Conservation (phyloP, 192 early-diverging fungal genomes). For the Coemansia sp. region DNA sequence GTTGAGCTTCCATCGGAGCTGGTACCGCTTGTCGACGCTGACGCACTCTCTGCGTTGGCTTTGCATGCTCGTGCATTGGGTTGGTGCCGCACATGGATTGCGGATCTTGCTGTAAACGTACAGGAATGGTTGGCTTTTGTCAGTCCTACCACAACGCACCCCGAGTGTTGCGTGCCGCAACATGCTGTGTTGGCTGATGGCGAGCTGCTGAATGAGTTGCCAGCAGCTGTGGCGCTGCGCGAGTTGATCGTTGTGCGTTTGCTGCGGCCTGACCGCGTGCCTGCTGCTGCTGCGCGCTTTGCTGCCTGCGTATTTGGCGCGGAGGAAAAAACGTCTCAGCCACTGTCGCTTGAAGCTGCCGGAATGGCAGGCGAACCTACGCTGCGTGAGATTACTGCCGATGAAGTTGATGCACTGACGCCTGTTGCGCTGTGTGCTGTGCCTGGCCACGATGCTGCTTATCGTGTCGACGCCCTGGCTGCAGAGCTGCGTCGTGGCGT, state of each 20-base stretch:
- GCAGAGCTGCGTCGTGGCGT: constrained; percentile 59
- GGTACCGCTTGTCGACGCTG: constrained; percentile 24
- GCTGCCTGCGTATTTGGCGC: constrained; percentile 61
- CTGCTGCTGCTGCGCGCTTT: constrained; percentile 68
- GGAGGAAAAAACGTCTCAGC: not conserved
- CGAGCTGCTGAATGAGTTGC: constrained; percentile 1
- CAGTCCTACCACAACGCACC: constrained; percentile 5
- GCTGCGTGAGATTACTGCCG: constrained; percentile 63
- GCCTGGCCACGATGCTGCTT: constrained; percentile 94
- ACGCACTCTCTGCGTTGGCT: constrained; percentile 15
- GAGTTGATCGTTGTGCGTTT: constrained; percentile 79
- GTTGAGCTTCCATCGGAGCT: constrained; percentile 19
- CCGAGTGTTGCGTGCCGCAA: constrained; percentile 38
- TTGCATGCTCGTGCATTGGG: constrained; percentile 26
- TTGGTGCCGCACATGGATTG: constrained; percentile 47
- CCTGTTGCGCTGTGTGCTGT: constrained; percentile 91
- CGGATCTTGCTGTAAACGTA: not conserved
- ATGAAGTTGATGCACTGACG: constrained; percentile 70
- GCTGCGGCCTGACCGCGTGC: constrained; percentile 87
- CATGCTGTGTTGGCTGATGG: constrained; percentile 19
- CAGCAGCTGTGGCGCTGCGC: constrained; percentile 63
- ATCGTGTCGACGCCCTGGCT: constrained; percentile 90
- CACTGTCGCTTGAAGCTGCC: constrained; percentile 6
- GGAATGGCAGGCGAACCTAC: constrained; percentile 63
- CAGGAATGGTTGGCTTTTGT: constrained; percentile 28